These are phyloP conservation scores for Stachybotrys chartarum DNA, from an alignment of 2,329 filamentous ascomycete genomes.

Conservation along the genomic window DNA sequence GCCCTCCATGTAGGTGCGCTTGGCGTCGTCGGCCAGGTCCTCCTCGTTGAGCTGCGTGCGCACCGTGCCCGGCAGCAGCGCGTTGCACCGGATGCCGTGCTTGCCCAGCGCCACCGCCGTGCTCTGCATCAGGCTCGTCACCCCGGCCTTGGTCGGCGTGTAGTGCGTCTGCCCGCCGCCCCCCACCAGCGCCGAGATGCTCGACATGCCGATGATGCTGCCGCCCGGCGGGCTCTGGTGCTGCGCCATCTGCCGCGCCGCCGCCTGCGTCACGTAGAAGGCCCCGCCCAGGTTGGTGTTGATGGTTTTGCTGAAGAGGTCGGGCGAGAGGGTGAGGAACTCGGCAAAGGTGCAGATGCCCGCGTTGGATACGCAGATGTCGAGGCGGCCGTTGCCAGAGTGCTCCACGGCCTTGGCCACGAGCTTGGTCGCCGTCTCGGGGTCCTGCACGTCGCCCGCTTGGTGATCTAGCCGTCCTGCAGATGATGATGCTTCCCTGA, in stretches of 20 bases:
- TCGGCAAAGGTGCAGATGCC: constrained; percentile 85
- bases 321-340: constrained; percentile 66
- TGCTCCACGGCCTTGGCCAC: constrained; percentile 57
- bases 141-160: constrained; percentile 81
- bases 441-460: constrained; percentile 69
- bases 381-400: constrained; percentile 51
- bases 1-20: constrained; percentile 72
- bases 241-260: constrained; percentile 71
- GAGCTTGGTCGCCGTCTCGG: constrained; percentile 61
- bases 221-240: constrained; percentile 59
- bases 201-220: constrained; percentile 70
- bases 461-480: constrained; percentile 57
- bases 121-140: constrained; percentile 76
- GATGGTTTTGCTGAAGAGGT: constrained; percentile 65
- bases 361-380: constrained; percentile 82
- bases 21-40: constrained; percentile 66
- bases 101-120: constrained; percentile 71
- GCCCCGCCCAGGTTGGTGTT: constrained; percentile 78
- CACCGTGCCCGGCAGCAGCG: constrained; percentile 75
- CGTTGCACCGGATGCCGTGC: constrained; percentile 75
- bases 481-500: constrained; percentile 34
- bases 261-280: constrained; percentile 83
- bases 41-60: constrained; percentile 78
- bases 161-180: constrained; percentile 77
- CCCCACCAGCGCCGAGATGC: constrained; percentile 69